Evolutionary conservation across 768 basidiomycete species (phyloP), one percentile per base, ranked within the genome.

Genomic region (Steccherinum ochraceum): DNA sequence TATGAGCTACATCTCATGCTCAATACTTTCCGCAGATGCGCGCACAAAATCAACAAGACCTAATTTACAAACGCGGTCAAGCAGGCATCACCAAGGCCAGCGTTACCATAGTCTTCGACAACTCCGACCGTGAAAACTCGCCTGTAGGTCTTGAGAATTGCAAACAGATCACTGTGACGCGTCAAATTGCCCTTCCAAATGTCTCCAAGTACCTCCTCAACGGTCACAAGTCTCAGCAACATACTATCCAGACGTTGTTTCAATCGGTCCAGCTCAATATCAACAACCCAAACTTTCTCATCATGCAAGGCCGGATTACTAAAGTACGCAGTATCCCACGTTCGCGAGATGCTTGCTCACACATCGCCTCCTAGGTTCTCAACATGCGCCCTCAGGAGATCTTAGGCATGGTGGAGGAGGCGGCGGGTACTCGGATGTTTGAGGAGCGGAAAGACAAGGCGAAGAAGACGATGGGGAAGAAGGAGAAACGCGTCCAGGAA

Each of bases 221-320:
- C 56, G 96, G 96, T 0, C 96, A 97, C 73, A 96, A 94, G 61
- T 76, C 93, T 2, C 81, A 83, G 3, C 92, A 96, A 57, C 81
- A 88, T 48, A 75, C 73, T 1, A 79, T 99, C 0, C 96, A 96
- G 61, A 87, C 83, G 24, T 75, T 98, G 12, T 98, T 99, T 62
- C 96, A 98, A 64, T 86, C 90, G 39, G 94, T 99, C 0, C 93
- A 96, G 66, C 80, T 99, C 57, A 98, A 98, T 64, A 98, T 99
- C 77, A 99, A 98, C 71, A 97, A 97, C 68, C 96, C 96, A 41
- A 98, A 98, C 66, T 98, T 98, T 72, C 78, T 99, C 52, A 97
- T 98, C 66, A 98, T 98, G 95, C 96, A 99, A 69, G 95, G 96
- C 24, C 90, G 94, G 46, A 99, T 99, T 64, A 99, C 96, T 11